These are phyloP conservation scores for Hymenoscyphus albidus DNA, from an alignment of 2,329 filamentous ascomycete genomes.

Conservation along the genomic window DNA sequence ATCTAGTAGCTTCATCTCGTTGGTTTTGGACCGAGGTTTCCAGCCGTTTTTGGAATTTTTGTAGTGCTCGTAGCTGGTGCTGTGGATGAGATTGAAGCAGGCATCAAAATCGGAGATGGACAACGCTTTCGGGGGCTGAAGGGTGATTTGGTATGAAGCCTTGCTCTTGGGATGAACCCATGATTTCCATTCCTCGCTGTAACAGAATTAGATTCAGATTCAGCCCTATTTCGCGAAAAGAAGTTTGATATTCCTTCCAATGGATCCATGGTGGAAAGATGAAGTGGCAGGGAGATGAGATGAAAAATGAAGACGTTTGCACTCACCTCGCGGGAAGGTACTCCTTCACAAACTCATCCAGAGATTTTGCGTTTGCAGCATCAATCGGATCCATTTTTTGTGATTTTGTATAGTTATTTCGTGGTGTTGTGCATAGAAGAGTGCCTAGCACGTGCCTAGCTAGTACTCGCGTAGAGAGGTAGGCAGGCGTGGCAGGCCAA, in stretches of 20 bases:
- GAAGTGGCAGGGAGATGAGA: too few relatives aligned
- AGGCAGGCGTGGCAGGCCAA: too few relatives aligned
- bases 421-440: neutral
- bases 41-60: slow-evolving; percentile 59
- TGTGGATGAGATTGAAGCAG: slow-evolving; percentile 56
- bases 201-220: neutral
- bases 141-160: slow-evolving; percentile 41
- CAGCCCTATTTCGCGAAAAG: too few relatives aligned
- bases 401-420: neutral
- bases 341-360: slow-evolving; percentile 46
- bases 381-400: slow-evolving; percentile 38
- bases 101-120: slow-evolving; percentile 44
- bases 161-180: slow-evolving; percentile 52
- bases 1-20: slow-evolving; percentile 64
- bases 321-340: slow-evolving; percentile 48
- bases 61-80: slow-evolving; percentile 63
- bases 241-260: too few relatives aligned
- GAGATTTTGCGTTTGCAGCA: slow-evolving; percentile 44
- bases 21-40: slow-evolving; percentile 56
- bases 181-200: slow-evolving; percentile 20
- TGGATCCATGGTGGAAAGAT: too few relatives aligned
- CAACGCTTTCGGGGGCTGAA: slow-evolving; percentile 42
- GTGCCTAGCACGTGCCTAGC: too few relatives aligned
- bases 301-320: neutral
- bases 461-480: too few relatives aligned